Evolutionary conservation across 768 basidiomycete species (phyloP).

Genomic region (Serendipita vermifera): DNA sequence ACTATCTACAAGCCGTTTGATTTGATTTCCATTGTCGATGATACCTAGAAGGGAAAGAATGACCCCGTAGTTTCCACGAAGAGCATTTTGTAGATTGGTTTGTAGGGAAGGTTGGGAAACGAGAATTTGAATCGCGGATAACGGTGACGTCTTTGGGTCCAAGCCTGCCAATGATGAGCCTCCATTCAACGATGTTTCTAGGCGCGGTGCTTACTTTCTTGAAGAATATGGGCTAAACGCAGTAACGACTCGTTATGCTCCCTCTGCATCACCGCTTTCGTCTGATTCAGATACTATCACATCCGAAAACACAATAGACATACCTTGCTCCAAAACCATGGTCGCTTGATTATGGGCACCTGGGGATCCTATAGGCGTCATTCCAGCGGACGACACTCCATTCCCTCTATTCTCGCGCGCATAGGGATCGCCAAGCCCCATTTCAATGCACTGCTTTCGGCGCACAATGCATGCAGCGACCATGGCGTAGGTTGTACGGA

Average conservation of each 20-base stretch:
- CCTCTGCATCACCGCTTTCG: conserved; percentile 67
- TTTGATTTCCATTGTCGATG: conserved; percentile 55
- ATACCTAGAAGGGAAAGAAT: conserved; percentile 89
- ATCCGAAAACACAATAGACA: conserved; percentile 15
- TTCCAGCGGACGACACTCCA: conserved; percentile 26
- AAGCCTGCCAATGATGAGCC: conserved; percentile 39
- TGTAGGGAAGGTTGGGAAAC: conserved; percentile 66
- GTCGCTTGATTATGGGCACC: not conserved
- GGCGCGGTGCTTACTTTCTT: conserved; percentile 41
- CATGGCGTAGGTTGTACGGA: conserved; percentile 95
- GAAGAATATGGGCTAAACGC: conserved; percentile 67
- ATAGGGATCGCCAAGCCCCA: conserved; percentile 71
- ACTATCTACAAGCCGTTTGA: conserved; percentile 83
- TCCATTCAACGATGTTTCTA: not conserved
- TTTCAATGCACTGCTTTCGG: conserved; percentile 52
- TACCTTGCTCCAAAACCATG: conserved; percentile 29
- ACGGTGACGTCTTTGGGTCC: conserved; percentile 42
- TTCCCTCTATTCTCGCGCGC: conserved; percentile 24
- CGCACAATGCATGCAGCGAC: conserved; percentile 79
- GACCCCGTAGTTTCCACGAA: conserved; percentile 84
- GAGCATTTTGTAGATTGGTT: conserved; percentile 78
- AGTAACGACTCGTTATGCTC: conserved; percentile 64
- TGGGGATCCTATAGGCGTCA: conserved; percentile 19
- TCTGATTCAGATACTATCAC: no score
- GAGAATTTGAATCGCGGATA: conserved; percentile 74